Base-by-base conservation (phyloP, 148 eudicot species). In the Bassia scoparia region DNA sequence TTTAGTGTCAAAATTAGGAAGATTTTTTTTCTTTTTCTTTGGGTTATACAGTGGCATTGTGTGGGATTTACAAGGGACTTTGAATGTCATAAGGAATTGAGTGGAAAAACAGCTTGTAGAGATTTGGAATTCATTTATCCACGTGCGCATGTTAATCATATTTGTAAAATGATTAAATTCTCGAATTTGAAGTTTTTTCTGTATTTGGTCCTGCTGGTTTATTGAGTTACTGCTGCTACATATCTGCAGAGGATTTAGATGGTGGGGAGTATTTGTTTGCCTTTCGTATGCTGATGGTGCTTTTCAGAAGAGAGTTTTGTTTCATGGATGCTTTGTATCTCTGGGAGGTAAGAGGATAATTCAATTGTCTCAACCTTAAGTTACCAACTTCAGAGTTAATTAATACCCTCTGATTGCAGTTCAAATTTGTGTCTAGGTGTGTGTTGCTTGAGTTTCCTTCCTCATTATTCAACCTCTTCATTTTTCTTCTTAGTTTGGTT, bases 261-360 rank as follows among this genome's bases (percentile, higher is more conserved):
- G 97, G 96, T 65, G 98, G 98, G 62, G 89, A 94, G 78, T 94
- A 94, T 80, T 78, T 94, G 66, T 94, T 94, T 82, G 98, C 98
- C 65, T 87, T 94, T 68, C 97, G 97, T 70, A 94, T 94, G 98
- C 81, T 94, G 82, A 94, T 94, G 98, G 97, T 90, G 56, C 89
- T 89, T 78, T 93, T 94, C 75, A 84, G 97, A 80, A 89, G 98
- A 79, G 98, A 94, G 77, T 88, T 94, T 83, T 89, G 96, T 3
- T 87, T 90, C 75, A 81, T 87, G 31, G 98, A 94, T 85, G 88
- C 89, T 38, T 64, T 94, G 77, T 91, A 91, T 83, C 97, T 94
- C 50, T 94, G 98, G 98, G 98, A 94, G 96, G 98, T 89, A 81
- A 83, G 78, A 75, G 50, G 33, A 34, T 56, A 20, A 35, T 18